Conservation (phyloP, 208 protist species). For the Lotmaria passim region DNA sequence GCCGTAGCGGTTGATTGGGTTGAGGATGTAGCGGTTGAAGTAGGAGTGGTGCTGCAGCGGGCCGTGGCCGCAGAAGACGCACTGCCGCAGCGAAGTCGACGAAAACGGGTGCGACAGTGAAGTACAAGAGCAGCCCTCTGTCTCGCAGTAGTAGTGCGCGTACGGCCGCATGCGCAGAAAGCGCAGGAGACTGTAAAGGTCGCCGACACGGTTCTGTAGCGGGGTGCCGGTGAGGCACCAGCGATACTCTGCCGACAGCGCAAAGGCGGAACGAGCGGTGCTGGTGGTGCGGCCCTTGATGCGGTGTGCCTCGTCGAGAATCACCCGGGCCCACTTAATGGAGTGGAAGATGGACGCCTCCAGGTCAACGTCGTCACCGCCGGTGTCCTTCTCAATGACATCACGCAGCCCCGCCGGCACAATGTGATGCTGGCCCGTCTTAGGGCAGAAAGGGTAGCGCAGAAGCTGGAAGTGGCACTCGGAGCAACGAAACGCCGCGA, state of each 20-base stretch:
- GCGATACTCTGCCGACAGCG: slow-evolving; percentile 72
- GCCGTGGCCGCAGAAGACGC: slow-evolving; percentile 91
- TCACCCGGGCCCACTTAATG: slow-evolving; percentile 87
- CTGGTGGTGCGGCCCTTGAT: slow-evolving; percentile 91
- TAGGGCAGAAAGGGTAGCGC: slow-evolving; percentile 87
- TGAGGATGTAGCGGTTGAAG: slow-evolving; percentile 94
- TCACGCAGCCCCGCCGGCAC: slow-evolving; percentile 59
- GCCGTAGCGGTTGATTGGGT: slow-evolving; percentile 95
- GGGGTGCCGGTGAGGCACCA: slow-evolving; percentile 96
- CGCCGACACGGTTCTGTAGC: slow-evolving; percentile 97
- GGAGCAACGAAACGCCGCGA: slow-evolving; percentile 62
- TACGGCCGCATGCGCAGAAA: slow-evolving; percentile 91
- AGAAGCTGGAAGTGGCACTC: slow-evolving; percentile 79
- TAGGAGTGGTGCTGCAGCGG: slow-evolving; percentile 93
- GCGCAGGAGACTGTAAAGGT: slow-evolving; percentile 96
- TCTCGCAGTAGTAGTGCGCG: slow-evolving; percentile 90
- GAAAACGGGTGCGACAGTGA: slow-evolving; percentile 91
- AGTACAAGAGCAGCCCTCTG: slow-evolving; percentile 87
- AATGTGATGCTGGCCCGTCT: slow-evolving; percentile 84
- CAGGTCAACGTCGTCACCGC: slow-evolving; percentile 76
- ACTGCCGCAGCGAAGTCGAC: slow-evolving; percentile 71
- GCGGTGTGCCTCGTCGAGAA: slow-evolving; percentile 94
- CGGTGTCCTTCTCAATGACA: slow-evolving; percentile 82
- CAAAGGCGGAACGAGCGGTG: slow-evolving; percentile 86
- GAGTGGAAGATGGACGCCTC: slow-evolving; percentile 77